A percentile compares a stretch with the other conserved stretches of the same genome.
phyloP scores from a whole-genome alignment of 225 moss, liverwort and hornwort genomes.

The Pleurozium schreberi region DNA sequence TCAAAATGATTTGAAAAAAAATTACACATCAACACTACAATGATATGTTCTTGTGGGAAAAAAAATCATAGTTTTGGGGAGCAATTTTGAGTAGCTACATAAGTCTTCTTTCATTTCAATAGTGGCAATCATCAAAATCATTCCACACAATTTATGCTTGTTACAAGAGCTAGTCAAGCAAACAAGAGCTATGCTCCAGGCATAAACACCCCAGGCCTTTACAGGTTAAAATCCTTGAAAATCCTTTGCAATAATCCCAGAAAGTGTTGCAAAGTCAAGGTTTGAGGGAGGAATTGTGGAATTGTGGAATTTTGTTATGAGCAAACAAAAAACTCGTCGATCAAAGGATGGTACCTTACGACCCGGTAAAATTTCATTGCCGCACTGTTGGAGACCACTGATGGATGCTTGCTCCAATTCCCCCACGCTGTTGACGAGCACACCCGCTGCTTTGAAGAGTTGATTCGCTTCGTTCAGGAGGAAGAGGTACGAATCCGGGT shows the following conservation, averaged over 20 bases:
- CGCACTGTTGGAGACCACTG: neutral
- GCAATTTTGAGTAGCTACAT: neutral
- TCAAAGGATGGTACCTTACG: neutral
- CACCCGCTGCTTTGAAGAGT: slow-evolving; percentile 13
- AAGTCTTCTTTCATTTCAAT: neutral
- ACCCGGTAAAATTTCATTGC: neutral
- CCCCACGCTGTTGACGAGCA: slow-evolving; percentile 35
- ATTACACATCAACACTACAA: neutral
- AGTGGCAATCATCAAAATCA: neutral
- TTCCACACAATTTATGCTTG: neutral
- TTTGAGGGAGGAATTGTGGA: neutral
- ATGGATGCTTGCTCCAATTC: slow-evolving; percentile 12
- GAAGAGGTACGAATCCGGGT: neutral
- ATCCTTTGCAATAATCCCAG: neutral
- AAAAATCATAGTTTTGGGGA: neutral
- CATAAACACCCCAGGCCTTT: neutral
- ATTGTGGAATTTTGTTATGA: neutral
- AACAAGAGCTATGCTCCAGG: neutral
- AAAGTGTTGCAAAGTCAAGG: neutral
- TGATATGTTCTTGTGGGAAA: too few species aligned
- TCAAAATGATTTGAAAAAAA: neutral
- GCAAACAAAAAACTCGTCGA: neutral
- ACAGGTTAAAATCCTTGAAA: neutral
- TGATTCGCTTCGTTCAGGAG: slow-evolving; percentile 11
- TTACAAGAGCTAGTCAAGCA: neutral